These are phyloP conservation scores for Atkinsonella hypoxylon DNA, from an alignment of 2,329 filamentous ascomycete genomes.

Conservation along the genomic window DNA sequence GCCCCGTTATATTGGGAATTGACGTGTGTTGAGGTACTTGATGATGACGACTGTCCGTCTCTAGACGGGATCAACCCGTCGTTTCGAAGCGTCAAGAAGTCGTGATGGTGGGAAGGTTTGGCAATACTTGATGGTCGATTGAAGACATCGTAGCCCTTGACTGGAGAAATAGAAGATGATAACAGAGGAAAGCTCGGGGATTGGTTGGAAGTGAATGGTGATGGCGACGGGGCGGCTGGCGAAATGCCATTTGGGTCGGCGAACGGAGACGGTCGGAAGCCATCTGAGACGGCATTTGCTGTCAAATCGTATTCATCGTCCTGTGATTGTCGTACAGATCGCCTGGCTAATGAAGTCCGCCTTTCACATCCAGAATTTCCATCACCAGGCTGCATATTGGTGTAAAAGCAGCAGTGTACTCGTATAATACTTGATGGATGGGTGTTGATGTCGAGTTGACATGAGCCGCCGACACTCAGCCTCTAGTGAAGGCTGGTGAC, in stretches of 20 bases:
- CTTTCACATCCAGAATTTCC: constrained; percentile 28
- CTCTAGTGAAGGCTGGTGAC: not conserved
- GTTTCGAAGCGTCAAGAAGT: constrained; percentile 39
- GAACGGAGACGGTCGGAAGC: constrained; percentile 28
- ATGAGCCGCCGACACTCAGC: not conserved
- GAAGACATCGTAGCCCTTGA: constrained; percentile 13
- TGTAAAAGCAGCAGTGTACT: constrained; percentile 7
- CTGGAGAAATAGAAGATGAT: constrained; percentile 12
- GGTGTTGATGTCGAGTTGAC: not conserved
- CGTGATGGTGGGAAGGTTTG: constrained; percentile 37
- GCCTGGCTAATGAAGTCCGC: constrained; percentile 30
- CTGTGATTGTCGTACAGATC: constrained; percentile 27
- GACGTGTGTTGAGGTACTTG: constrained; percentile 18
- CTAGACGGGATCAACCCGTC: constrained; percentile 29
- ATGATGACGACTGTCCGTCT: constrained; percentile 3
- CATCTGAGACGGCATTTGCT: constrained; percentile 40
- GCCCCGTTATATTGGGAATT: constrained; percentile 60
- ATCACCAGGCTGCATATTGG: constrained; percentile 29
- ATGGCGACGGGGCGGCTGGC: constrained; percentile 13
- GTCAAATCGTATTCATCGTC: constrained; percentile 36
- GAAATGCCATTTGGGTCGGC: not conserved
- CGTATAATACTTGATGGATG: not conserved
- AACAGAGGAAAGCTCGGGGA: constrained; percentile 5
- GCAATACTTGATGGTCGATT: constrained; percentile 41
- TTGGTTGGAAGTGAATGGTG: constrained; percentile 3